These are phyloP conservation scores for Dioszegia aurantiaca DNA, from an alignment of 768 basidiomycete genomes.

Conservation along the genomic window DNA sequence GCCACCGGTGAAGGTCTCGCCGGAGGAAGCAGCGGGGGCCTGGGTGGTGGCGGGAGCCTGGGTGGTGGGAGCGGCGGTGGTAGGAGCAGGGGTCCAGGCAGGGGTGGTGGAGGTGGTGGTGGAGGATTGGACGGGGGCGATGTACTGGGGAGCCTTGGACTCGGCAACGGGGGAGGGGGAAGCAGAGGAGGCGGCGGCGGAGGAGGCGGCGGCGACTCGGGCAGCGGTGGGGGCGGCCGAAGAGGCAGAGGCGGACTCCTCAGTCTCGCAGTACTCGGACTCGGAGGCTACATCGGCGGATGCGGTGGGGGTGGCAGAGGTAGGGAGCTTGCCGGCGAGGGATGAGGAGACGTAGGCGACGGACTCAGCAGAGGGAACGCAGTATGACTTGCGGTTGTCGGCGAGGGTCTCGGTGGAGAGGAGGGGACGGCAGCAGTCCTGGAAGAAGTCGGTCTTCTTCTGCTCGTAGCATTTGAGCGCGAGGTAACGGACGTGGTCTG, in stretches of 20 bases:
- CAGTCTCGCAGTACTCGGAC: constrained; percentile 25
- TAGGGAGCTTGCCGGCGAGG: constrained; percentile 30
- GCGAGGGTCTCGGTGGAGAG: constrained; percentile 61
- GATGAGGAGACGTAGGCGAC: constrained; percentile 31
- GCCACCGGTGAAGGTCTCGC: constrained; percentile 40
- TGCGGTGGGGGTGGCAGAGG: constrained; percentile 23
- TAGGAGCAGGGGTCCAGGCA: constrained; percentile 31
- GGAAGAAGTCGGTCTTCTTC: constrained; percentile 59
- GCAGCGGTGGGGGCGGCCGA: constrained; percentile 22
- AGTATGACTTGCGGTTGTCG: constrained; percentile 57
- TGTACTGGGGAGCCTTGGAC: constrained; percentile 16
- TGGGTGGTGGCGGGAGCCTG: constrained; percentile 26
- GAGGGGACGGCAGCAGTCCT: constrained; percentile 69
- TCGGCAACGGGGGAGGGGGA: constrained; percentile 20
- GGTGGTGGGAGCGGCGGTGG: constrained; percentile 27
- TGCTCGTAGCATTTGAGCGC: constrained; percentile 57
- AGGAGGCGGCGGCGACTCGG: constrained; percentile 18
- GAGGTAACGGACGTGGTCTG: constrained; percentile 63
- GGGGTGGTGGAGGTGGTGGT: constrained; percentile 25
- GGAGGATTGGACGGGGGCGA: constrained; percentile 19
- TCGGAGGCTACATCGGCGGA: constrained; percentile 24
- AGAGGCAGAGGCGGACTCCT: constrained; percentile 22
- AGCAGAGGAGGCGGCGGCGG: constrained; percentile 11
- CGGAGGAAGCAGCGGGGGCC: constrained; percentile 28
- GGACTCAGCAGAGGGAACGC: constrained; percentile 54